A percentile compares a stretch with the other conserved stretches of the same genome.
Conservation (phyloP, 2,329 filamentous ascomycete genomes). For the Zopfia rhizophila region DNA sequence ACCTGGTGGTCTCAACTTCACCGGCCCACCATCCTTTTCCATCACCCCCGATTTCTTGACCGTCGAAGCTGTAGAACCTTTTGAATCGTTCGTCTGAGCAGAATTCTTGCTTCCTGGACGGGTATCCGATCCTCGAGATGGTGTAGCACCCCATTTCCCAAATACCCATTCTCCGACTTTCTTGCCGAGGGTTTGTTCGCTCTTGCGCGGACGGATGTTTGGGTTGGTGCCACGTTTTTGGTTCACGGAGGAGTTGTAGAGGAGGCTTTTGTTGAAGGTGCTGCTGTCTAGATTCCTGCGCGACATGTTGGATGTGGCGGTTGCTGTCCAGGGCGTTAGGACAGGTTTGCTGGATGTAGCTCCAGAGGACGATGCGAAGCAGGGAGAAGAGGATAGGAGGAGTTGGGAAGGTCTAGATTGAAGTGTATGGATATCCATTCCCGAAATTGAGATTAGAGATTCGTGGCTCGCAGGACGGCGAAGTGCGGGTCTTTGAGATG, state of each 20-base stretch:
- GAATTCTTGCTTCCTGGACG: too few species aligned
- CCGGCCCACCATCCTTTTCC: slow-evolving; percentile 2
- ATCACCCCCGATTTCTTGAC: too few species aligned
- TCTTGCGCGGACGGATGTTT: slow-evolving; percentile 44
- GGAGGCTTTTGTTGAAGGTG: slow-evolving; percentile 65
- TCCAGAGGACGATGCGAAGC: slow-evolving; percentile 58
- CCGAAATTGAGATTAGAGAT: slow-evolving; percentile 85
- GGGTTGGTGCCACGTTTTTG: slow-evolving; percentile 36
- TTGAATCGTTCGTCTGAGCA: too few species aligned
- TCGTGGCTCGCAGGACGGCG: slow-evolving; percentile 82
- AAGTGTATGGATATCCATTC: slow-evolving; percentile 89
- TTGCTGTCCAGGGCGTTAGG: slow-evolving; percentile 58
- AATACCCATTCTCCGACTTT: slow-evolving; percentile 74
- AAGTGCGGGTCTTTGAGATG: slow-evolving; percentile 54
- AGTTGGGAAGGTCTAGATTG: slow-evolving; percentile 80
- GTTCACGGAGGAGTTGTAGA: slow-evolving; percentile 43
- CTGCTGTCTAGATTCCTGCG: slow-evolving; percentile 61
- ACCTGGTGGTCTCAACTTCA: slow-evolving; percentile 40
- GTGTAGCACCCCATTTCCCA: slow-evolving; percentile 69
- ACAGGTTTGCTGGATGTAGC: slow-evolving; percentile 54
- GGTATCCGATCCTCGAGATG: too few species aligned
- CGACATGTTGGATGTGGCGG: slow-evolving; percentile 62
- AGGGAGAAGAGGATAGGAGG: slow-evolving; percentile 64
- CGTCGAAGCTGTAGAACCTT: too few species aligned
- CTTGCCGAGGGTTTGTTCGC: slow-evolving; percentile 53